Evolutionary conservation across 2,329 filamentous ascomycete genomes (phyloP).

Genomic region (Phialophora expanda): DNA sequence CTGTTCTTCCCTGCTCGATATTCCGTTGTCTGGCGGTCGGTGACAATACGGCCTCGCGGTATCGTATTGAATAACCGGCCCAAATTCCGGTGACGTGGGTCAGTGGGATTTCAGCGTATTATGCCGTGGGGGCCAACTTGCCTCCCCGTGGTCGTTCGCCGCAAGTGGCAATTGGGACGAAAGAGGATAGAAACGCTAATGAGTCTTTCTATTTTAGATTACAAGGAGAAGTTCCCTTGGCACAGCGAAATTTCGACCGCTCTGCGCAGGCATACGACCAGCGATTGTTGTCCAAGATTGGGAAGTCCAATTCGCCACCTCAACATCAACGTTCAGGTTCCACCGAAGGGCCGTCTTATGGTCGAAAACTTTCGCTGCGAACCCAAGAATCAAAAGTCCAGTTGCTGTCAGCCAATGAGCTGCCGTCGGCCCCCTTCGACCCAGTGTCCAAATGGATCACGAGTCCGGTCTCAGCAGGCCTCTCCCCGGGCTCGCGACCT

Average conservation of each 20-base stretch:
- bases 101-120: constrained; percentile 10
- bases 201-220: constrained; percentile 49
- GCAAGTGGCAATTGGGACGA: constrained; percentile 11
- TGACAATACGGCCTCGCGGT: neutral
- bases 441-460: constrained; percentile 45
- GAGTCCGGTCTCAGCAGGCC: constrained; percentile 48
- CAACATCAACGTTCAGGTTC: constrained; percentile 47
- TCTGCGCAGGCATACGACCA: constrained; percentile 68
- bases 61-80: constrained; percentile 3
- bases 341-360: constrained; percentile 45
- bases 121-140: constrained; percentile 28
- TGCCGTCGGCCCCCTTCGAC: constrained; percentile 28
- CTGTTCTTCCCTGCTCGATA: neutral
- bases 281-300: constrained; percentile 66
- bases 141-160: constrained; percentile 19
- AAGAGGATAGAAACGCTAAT: constrained; percentile 26
- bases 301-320: constrained; percentile 63
- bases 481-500: constrained; percentile 49
- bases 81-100: constrained; percentile 6
- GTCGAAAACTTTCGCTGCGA: constrained; percentile 42
- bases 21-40: neutral
- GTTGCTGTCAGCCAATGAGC: constrained; percentile 32
- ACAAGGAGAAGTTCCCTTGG: constrained; percentile 65
- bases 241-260: constrained; percentile 61
- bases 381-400: constrained; percentile 32